Conservation (phyloP, 169 alveolate genomes). For the Plasmodium gonderi region DNA sequence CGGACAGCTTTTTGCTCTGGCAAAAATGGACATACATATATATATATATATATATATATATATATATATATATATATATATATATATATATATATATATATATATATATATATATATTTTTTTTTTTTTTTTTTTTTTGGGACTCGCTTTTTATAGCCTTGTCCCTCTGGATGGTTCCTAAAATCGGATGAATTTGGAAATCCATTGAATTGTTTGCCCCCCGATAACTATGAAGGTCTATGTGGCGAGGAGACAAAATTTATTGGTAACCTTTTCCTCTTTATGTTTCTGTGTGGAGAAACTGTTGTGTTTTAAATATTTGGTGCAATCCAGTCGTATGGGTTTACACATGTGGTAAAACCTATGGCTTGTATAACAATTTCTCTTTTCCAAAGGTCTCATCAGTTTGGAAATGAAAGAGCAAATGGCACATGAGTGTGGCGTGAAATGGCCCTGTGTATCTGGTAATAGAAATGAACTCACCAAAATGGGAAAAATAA, state of each 20-base stretch:
- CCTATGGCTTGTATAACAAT: neutral
- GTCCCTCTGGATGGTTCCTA: constrained; percentile 46
- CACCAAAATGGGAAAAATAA: neutral
- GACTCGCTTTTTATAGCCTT: constrained; percentile 15
- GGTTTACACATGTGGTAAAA: too few species aligned
- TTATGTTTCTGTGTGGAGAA: too few species aligned
- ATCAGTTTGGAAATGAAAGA: constrained; percentile 11
- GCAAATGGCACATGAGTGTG: constrained; percentile 49
- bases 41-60: too few species aligned
- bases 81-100: neutral
- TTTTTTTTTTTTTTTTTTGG: neutral
- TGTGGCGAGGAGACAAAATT: constrained; percentile 56
- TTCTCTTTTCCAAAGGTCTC: constrained; percentile 20
- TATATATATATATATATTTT: neutral
- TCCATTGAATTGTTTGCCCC: constrained; percentile 43
- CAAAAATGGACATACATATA: too few species aligned
- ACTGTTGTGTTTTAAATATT: too few species aligned
- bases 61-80: neutral
- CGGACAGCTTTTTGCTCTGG: too few species aligned
- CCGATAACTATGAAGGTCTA: constrained; percentile 38
- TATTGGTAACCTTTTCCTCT: constrained; percentile 19
- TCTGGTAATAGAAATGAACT: constrained; percentile 10
- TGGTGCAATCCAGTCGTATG: too few species aligned
- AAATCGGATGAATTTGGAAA: constrained; percentile 54
- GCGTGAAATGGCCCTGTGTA: constrained; percentile 46